Evolutionary conservation across 2,329 filamentous ascomycete genomes (phyloP), one percentile per base, ranked within the genome.

Genomic region (Immersiporthe knoxdaviesiana): DNA sequence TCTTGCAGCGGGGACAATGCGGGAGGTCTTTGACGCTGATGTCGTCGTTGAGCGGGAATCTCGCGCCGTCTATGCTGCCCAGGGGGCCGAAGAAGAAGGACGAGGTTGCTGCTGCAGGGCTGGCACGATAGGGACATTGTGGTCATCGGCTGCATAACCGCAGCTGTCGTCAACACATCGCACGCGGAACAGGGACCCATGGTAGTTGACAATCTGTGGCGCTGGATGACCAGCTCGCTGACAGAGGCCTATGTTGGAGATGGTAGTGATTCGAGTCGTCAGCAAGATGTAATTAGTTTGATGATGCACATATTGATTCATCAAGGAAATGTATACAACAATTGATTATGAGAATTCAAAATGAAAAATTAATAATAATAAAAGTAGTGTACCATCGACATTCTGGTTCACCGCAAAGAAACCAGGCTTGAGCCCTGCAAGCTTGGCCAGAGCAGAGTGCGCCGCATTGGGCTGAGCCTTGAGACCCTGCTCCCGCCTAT

Each of bases 111-210:
- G n/a, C 0, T 86, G 88, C 7, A 97, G 86, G 5, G 91, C 88
- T 0, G 92, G 91, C 30, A 91, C 91, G 71, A 97, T 88, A 0
- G 94, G 94, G 74, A 97, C 93, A 35, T 84, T 85, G 74, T 88
- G 90, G 78, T 97, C 92, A 75, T 90, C 84, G 27, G 81, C 79
- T 66, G 91, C 86, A 79, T 94, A 92, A 65, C 83, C 83, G 79
- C 94, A 97, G 68, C 81, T 81, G 65, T 85, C 82, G 54, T 88
- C 83, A 47, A 86, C 88, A 80, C 94, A 97, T 79, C 92, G 94
- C 68, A 97, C 84, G 72, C 93, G 88, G 75, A 94, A 95, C 2
- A 97, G 85, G n/a, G 89, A 93, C 67, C 94, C 94, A 76, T 97
- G 94, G 0, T 97, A 86, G 21, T 91, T 84, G 68, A 90, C 88